phyloP scores from a whole-genome alignment of 345 rosid genomes.

The Durio zibethinus region DNA sequence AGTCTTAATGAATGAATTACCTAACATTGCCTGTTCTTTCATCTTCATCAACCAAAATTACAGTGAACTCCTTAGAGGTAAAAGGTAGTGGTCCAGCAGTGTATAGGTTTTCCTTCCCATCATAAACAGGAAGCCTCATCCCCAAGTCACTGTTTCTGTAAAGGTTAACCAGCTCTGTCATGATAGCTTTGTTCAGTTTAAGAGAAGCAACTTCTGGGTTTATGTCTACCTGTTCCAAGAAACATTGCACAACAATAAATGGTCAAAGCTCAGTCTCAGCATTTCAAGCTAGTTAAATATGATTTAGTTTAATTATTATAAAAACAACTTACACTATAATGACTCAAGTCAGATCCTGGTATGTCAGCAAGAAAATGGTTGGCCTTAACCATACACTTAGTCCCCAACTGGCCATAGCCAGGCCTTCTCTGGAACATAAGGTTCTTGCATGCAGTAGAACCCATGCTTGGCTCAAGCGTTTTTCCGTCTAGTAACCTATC shows the following conservation, averaged over 20 bases:
- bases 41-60: constrained; percentile 29
- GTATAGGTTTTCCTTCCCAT: constrained; percentile 36
- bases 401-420: constrained; percentile 33
- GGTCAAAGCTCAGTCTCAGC: not conserved
- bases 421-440: constrained; percentile 29
- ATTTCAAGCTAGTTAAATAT: not conserved
- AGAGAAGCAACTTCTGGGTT: constrained; percentile 33
- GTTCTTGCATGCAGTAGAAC: constrained; percentile 25
- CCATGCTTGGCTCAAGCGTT: constrained; percentile 4
- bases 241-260: not conserved
- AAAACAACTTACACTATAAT: constrained; percentile 32
- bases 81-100: constrained; percentile 42
- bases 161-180: constrained; percentile 30
- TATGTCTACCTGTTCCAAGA: constrained; percentile 30
- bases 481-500: constrained; percentile 17
- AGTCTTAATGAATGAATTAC: constrained; percentile 14
- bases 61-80: constrained; percentile 27
- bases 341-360: constrained; percentile 33
- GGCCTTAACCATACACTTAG: constrained; percentile 38
- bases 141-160: constrained; percentile 31
- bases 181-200: constrained; percentile 28
- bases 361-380: constrained; percentile 42
- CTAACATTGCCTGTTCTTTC: constrained; percentile 25
- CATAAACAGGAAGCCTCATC: constrained; percentile 40
- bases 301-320: not conserved